Evolutionary conservation across 768 basidiomycete species (phyloP).

Genomic region (Fistulinella prunicolor): DNA sequence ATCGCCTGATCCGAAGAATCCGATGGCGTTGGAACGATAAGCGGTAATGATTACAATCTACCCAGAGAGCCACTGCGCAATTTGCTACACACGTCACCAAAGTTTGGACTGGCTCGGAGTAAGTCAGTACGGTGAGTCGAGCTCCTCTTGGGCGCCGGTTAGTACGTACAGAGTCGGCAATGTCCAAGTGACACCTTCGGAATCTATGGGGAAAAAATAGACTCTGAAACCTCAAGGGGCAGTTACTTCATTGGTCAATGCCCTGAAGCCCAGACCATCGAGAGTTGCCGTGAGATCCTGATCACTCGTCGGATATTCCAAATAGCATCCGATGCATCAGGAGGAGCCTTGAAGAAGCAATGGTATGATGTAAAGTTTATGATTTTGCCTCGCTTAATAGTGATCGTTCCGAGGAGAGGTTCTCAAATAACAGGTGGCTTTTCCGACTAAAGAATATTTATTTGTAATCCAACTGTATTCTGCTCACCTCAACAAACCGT

Average conservation of each 20-base stretch:
- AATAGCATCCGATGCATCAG: neutral
- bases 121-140: no score
- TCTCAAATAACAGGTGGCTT: no score
- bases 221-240: neutral
- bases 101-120: no score
- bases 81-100: no score
- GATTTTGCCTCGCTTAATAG: neutral
- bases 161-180: neutral
- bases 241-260: neutral
- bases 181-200: neutral
- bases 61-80: no score
- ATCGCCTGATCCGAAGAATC: slow-evolving; percentile 2
- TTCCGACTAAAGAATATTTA: no score
- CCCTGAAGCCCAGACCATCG: neutral
- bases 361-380: neutral
- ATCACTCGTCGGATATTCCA: neutral
- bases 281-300: neutral
- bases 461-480: no score
- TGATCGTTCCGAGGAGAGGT: neutral
- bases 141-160: no score
- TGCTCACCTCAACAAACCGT: no score
- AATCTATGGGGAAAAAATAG: neutral
- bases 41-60: no score
- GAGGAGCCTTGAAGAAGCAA: neutral
- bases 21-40: no score